Conservation (phyloP, 2,329 filamentous ascomycete genomes). For the Fusarium begoniae region DNA sequence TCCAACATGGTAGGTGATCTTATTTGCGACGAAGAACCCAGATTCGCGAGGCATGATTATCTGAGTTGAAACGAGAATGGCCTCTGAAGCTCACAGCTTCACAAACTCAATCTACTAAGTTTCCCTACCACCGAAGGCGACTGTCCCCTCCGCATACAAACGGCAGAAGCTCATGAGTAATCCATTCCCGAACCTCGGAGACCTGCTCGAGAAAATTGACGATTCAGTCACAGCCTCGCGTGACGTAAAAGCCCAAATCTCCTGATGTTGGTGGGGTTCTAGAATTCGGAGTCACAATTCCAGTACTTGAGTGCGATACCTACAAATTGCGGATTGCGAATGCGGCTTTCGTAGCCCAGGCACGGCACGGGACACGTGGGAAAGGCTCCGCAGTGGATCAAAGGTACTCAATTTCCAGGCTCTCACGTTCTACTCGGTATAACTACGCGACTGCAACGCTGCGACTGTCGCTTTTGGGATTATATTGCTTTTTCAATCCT, state of each 20-base stretch:
- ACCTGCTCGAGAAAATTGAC: neutral
- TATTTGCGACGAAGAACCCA: neutral
- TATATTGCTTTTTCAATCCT: neutral
- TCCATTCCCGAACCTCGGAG: neutral
- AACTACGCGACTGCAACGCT: neutral
- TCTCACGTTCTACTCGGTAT: neutral
- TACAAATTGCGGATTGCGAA: neutral
- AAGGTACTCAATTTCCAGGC: constrained; percentile 3
- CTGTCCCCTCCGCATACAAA: too few relatives aligned
- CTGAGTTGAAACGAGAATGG: neutral
- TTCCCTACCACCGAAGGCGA: neutral
- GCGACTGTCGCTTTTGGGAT: neutral
- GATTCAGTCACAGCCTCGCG: neutral
- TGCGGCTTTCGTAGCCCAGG: neutral
- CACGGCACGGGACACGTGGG: neutral
- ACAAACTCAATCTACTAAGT: neutral
- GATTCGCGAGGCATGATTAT: neutral
- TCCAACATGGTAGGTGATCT: neutral
- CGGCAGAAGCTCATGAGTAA: neutral
- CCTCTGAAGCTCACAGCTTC: neutral
- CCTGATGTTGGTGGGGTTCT: constrained; percentile 13
- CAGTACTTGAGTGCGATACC: neutral
- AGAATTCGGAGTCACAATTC: neutral
- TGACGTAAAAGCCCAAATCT: constrained; percentile 6
- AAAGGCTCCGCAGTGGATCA: neutral